A percentile compares a stretch with the other conserved stretches of the same genome.
Conservation (phyloP, 1,284 basidiomycete genomes). For the Ustanciosporium gigantosporum region DNA sequence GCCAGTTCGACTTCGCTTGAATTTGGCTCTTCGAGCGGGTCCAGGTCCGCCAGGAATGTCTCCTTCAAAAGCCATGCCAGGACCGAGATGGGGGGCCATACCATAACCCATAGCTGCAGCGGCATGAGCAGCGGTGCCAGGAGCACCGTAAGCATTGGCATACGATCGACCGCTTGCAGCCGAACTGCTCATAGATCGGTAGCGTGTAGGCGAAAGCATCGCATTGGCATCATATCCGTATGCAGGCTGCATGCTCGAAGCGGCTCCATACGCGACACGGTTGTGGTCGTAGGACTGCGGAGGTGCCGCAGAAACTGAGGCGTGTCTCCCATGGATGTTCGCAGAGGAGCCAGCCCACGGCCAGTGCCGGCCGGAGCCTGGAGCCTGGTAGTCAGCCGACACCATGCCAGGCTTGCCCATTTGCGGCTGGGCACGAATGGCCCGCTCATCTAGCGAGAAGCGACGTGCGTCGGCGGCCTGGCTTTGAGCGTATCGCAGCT, state of each 20-base stretch:
- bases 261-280: conserved; percentile 34
- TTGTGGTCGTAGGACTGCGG: conserved; percentile 35
- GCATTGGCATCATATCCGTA: conserved; percentile 31
- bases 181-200: conserved; percentile 40
- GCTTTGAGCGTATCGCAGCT: conserved; percentile 35
- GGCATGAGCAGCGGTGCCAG: conserved; percentile 32
- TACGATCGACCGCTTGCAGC: conserved; percentile 41
- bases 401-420: conserved; percentile 33
- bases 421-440: conserved; percentile 33
- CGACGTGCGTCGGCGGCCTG: conserved; percentile 33
- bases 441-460: conserved; percentile 41
- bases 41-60: conserved; percentile 39
- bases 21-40: conserved; percentile 45
- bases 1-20: conserved; percentile 51
- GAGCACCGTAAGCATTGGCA: conserved; percentile 21
- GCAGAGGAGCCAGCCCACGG: conserved; percentile 32
- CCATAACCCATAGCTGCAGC: conserved; percentile 37
- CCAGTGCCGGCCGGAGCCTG: conserved; percentile 37
- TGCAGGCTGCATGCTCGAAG: conserved; percentile 16
- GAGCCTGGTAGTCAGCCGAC: conserved; percentile 34
- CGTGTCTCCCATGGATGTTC: conserved; percentile 32
- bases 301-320: conserved; percentile 34
- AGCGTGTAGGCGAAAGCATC: conserved; percentile 37
- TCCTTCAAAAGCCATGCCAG: conserved; percentile 35
- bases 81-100: conserved; percentile 33